These are phyloP conservation scores for Yamadazyma dushanensis DNA, from an alignment of 1,139 yeast species.

Conservation along the genomic window DNA sequence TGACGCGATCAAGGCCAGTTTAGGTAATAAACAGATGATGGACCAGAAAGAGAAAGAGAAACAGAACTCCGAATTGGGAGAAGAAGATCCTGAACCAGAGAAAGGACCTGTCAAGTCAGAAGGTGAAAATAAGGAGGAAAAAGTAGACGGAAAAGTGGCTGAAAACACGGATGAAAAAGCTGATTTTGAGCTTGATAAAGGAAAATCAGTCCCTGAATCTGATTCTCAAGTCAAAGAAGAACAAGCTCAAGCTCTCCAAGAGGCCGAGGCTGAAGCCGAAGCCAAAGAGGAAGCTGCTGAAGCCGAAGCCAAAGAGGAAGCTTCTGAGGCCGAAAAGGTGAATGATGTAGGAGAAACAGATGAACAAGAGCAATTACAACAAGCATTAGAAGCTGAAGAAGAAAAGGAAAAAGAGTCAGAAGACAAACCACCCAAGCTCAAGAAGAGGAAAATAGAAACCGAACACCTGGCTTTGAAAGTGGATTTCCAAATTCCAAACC, in stretches of 20 bases:
- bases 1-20: slow-evolving; percentile 20
- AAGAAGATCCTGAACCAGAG: slow-evolving; percentile 7
- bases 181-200: neutral
- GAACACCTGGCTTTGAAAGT: slow-evolving; percentile 25
- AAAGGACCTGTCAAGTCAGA: slow-evolving; percentile 19
- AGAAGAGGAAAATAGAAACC: slow-evolving; percentile 16
- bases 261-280: slow-evolving; percentile 1
- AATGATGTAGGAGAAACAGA: neutral
- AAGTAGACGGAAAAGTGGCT: slow-evolving; percentile 22
- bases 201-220: neutral
- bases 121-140: slow-evolving; percentile 18
- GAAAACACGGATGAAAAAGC: slow-evolving; percentile 13
- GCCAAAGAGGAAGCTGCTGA: neutral
- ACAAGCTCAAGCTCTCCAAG: neutral
- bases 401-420: slow-evolving; percentile 22
- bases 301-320: slow-evolving; percentile 3
- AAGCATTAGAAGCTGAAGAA: slow-evolving; percentile 22
- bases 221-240: neutral
- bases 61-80: slow-evolving; percentile 18
- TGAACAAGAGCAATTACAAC: slow-evolving; percentile 1
- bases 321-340: neutral
- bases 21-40: slow-evolving; percentile 19
- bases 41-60: slow-evolving; percentile 23
- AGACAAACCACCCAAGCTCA: slow-evolving; percentile 9
- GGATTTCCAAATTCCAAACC: slow-evolving; percentile 30